These are phyloP conservation scores for Thalassiosira livingstoniorum DNA, from an alignment of 352 stramenopile genomes.

Conservation along the genomic window DNA sequence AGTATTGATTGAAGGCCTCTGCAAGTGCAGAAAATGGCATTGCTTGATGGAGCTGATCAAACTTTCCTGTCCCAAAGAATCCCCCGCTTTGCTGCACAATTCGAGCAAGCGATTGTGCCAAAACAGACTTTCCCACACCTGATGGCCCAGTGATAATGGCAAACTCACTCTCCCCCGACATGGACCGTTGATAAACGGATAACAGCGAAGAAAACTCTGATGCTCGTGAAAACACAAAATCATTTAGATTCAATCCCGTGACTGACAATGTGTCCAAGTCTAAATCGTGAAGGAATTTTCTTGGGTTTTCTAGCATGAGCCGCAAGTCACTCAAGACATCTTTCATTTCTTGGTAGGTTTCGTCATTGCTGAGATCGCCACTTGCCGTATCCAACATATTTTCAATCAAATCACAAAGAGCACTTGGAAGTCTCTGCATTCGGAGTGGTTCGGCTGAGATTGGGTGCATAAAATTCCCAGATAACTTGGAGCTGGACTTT, in stretches of 20 bases:
- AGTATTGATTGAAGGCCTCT: constrained; percentile 26
- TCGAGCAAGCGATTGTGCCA: constrained; percentile 17
- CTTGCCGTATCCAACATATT: constrained; percentile 33
- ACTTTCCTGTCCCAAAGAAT: constrained; percentile 39
- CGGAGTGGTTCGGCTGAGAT: constrained; percentile 18
- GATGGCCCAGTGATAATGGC: constrained; percentile 24
- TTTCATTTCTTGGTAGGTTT: constrained; percentile 17
- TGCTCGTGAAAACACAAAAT: constrained; percentile 16
- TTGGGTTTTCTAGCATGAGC: constrained; percentile 25
- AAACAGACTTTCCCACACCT: constrained; percentile 19
- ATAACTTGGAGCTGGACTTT: no score
- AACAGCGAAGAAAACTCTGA: constrained; percentile 11
- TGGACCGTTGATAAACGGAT: constrained; percentile 9
- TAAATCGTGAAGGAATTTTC: constrained; percentile 15
- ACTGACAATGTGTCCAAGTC: constrained; percentile 4
- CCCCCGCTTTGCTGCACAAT: constrained; percentile 1
- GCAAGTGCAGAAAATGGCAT: constrained; percentile 20
- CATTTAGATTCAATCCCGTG: constrained; percentile 19
- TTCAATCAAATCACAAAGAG: constrained; percentile 34
- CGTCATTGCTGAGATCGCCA: constrained; percentile 23
- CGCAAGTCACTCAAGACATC: constrained; percentile 28
- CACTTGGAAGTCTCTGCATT: constrained; percentile 9
- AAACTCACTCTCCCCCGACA: not conserved
- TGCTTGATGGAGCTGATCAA: constrained; percentile 27
- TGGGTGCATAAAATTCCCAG: no score